Percentiles rank a stretch among this genome's conserved stretches.
Conservation (phyloP, 768 basidiomycete species). For the Mycena sanguinolenta region DNA sequence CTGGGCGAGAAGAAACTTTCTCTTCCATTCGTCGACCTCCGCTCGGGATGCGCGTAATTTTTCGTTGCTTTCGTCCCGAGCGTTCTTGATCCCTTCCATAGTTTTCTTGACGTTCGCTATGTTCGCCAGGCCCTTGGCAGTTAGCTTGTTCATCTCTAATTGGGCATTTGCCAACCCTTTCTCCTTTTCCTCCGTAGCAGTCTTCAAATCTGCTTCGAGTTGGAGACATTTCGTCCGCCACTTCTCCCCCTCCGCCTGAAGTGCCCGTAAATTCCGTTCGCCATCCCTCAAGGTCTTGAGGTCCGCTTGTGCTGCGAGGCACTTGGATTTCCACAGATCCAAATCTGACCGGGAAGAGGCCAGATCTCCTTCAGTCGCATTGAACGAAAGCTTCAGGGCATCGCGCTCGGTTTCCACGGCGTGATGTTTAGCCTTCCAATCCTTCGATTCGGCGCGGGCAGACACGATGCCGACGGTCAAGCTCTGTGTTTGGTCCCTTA, state of each 20-base stretch:
- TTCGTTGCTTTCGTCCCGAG: neutral
- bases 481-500: neutral
- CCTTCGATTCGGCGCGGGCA: neutral
- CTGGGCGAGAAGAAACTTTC: neutral
- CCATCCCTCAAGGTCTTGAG: conserved; percentile 2
- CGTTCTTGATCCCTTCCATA: too few species aligned
- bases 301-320: neutral
- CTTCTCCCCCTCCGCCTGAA: neutral
- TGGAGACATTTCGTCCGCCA: conserved; percentile 1
- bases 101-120: conserved; percentile 2
- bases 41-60: neutral
- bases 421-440: conserved; percentile 1
- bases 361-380: neutral
- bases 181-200: neutral
- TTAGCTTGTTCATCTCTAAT: neutral
- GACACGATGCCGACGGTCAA: neutral
- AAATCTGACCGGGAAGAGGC: neutral
- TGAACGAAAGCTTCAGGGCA: neutral
- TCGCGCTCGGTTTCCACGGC: conserved; percentile 10
- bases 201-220: neutral
- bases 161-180: neutral
- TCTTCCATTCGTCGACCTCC: conserved; percentile 3
- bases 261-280: neutral
- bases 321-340: conserved; percentile 22
- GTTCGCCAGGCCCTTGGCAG: conserved; percentile 10